phyloP scores from a whole-genome alignment of 1,139 yeast species.

The Hyphopichia pseudoburtonii region DNA sequence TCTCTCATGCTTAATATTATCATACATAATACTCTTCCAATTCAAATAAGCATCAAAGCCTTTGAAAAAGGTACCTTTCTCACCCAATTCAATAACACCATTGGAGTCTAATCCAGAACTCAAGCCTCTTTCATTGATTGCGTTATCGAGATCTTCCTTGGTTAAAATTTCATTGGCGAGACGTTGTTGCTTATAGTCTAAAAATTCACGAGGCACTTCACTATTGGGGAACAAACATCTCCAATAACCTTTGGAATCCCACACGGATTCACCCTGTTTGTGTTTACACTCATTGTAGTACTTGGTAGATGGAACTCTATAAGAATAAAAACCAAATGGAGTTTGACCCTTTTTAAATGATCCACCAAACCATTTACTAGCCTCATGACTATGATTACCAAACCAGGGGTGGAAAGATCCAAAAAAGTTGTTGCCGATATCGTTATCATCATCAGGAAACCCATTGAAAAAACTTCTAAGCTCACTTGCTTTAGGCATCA shows the following conservation, averaged over 20 bases:
- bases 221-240: constrained; percentile 76
- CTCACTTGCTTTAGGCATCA: constrained; percentile 5
- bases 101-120: constrained; percentile 11
- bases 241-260: constrained; percentile 86
- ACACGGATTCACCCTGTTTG: constrained; percentile 65
- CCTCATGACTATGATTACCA: background rate
- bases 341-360: constrained; percentile 19
- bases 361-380: constrained; percentile 9
- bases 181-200: constrained; percentile 27
- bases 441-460: background rate
- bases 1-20: constrained; percentile 33
- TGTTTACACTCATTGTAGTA: constrained; percentile 64
- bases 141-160: constrained; percentile 47
- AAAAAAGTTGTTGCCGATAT: background rate
- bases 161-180: constrained; percentile 39
- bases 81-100: constrained; percentile 38
- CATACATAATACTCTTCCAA: constrained; percentile 63
- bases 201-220: constrained; percentile 36
- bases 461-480: background rate
- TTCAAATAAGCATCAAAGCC: constrained; percentile 64
- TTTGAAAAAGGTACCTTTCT: constrained; percentile 48
- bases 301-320: constrained; percentile 60
- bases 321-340: constrained; percentile 54
- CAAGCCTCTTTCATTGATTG: constrained; percentile 14
- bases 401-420: constrained; percentile 2